Percentiles rank a stretch among this genome's conserved stretches.
Conservation (phyloP, 148 eudicot species). For the Pharnaceum exiguum region DNA sequence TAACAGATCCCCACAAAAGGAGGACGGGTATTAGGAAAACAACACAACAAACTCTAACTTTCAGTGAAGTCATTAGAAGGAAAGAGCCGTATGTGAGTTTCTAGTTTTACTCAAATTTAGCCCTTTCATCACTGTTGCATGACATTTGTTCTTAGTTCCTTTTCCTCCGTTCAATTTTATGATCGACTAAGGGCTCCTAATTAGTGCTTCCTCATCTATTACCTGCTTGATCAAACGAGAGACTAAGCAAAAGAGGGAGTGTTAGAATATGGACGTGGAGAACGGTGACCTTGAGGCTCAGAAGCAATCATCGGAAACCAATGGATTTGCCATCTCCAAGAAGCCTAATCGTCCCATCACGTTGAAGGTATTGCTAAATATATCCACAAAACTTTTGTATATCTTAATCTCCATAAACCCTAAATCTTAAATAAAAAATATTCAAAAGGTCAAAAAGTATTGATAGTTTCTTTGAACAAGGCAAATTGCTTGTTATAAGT, state of each 20-base stretch:
- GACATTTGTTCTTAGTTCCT: too few species aligned
- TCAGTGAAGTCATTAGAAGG: too few species aligned
- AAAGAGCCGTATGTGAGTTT: too few species aligned
- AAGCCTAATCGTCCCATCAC: constrained; percentile 31
- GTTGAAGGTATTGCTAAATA: constrained; percentile 25
- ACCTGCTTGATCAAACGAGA: not conserved
- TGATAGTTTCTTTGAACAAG: too few species aligned
- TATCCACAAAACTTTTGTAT: not conserved
- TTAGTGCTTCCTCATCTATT: not conserved
- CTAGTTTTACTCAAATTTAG: too few species aligned
- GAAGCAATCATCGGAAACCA: not conserved
- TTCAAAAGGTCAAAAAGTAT: too few species aligned
- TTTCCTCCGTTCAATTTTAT: not conserved
- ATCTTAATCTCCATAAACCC: too few species aligned
- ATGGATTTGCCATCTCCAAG: constrained; percentile 6
- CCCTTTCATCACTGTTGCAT: too few species aligned
- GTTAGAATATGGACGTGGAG: not conserved
- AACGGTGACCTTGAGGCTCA: constrained; percentile 27
- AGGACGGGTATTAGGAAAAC: too few species aligned
- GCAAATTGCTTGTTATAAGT: too few species aligned
- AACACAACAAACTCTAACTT: not conserved
- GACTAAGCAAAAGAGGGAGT: not conserved
- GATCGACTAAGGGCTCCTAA: not conserved
- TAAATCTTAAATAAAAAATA: too few species aligned
- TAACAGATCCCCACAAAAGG: not conserved